These are phyloP conservation scores for Lactarius tabidus DNA, from an alignment of 768 basidiomycete genomes.

Conservation along the genomic window DNA sequence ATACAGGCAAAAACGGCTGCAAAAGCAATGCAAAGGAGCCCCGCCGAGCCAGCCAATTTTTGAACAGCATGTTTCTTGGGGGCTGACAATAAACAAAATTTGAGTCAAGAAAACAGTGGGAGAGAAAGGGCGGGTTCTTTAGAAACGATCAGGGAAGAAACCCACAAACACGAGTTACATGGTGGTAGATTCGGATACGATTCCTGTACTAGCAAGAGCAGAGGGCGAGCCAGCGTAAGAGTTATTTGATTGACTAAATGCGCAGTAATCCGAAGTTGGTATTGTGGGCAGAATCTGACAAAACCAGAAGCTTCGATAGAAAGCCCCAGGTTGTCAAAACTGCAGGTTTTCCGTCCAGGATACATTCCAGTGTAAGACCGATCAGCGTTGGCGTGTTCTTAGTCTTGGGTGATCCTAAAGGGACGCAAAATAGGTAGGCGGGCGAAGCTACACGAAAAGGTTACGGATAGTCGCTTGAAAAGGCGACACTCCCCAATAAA, in stretches of 20 bases:
- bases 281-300: slow-evolving; percentile 40
- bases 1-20: slow-evolving; percentile 44
- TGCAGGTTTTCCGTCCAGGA: too few species aligned
- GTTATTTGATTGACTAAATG: slow-evolving; percentile 35
- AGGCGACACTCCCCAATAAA: slow-evolving; percentile 34
- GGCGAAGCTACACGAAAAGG: slow-evolving; percentile 40
- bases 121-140: neutral
- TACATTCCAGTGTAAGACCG: slow-evolving; percentile 44
- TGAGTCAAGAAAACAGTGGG: neutral
- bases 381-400: slow-evolving; percentile 37
- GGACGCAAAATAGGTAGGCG: slow-evolving; percentile 44
- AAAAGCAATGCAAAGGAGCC: slow-evolving; percentile 49
- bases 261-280: slow-evolving; percentile 46
- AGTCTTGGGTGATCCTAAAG: slow-evolving; percentile 29
- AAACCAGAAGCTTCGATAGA: slow-evolving; percentile 36
- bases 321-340: too few species aligned
- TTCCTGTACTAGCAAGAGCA: neutral
- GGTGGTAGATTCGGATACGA: neutral
- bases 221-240: neutral
- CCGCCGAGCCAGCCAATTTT: slow-evolving; percentile 54
- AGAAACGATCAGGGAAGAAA: neutral
- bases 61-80: slow-evolving; percentile 33
- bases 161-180: neutral
- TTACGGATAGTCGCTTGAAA: neutral
- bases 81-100: slow-evolving; percentile 6